phyloP scores from a whole-genome alignment of 345 rosid species.

The Boechera stricta region DNA sequence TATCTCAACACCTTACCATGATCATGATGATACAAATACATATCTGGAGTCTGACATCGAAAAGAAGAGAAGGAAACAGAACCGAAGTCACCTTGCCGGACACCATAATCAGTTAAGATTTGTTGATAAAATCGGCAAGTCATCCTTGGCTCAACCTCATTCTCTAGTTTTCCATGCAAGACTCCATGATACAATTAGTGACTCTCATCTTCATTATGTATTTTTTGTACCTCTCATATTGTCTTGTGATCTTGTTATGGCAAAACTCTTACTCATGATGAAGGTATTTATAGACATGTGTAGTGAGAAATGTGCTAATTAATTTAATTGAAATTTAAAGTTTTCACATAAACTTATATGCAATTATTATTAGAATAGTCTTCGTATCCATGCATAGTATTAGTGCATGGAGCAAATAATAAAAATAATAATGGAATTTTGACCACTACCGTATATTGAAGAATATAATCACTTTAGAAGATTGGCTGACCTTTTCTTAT shows the following conservation, averaged over 20 bases:
- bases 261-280: neutral
- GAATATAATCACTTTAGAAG: constrained; percentile 24
- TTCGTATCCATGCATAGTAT: constrained; percentile 24
- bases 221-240: constrained; percentile 11
- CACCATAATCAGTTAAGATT: constrained; percentile 10
- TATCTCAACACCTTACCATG: neutral
- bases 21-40: neutral
- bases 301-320: neutral
- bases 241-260: constrained; percentile 23
- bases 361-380: neutral
- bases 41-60: constrained; percentile 33
- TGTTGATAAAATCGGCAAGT: constrained; percentile 35
- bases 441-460: constrained; percentile 22
- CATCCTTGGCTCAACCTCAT: constrained; percentile 48
- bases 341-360: neutral
- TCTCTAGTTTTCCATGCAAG: constrained; percentile 40
- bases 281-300: neutral
- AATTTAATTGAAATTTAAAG: neutral
- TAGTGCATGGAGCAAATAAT: constrained; percentile 23
- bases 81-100: constrained; percentile 42
- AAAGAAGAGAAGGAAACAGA: constrained; percentile 44
- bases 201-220: constrained; percentile 5
- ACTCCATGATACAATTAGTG: constrained; percentile 14
- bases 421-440: constrained; percentile 2
- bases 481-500: constrained; percentile 27